Conservation (phyloP, 2,329 filamentous ascomycete species). For the Colletotrichum somersetense region DNA sequence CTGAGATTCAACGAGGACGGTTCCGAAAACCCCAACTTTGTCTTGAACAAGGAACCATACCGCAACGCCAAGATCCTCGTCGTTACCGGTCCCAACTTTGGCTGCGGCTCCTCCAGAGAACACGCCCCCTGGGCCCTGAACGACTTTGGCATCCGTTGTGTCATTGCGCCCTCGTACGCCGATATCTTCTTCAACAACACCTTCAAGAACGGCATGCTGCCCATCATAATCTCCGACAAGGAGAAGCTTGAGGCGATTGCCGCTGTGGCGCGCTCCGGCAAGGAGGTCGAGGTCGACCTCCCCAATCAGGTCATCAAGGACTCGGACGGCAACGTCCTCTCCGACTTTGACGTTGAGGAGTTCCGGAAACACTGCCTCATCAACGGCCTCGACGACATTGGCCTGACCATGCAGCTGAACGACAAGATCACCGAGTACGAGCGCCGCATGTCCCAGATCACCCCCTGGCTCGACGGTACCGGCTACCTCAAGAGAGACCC, state of each 20-base stretch:
- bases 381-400: constrained; percentile 96
- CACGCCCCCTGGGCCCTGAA: constrained; percentile 97
- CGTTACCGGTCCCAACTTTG: constrained; percentile 93
- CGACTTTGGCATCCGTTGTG: constrained; percentile 94
- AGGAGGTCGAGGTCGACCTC: constrained; percentile 90
- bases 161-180: constrained; percentile 88
- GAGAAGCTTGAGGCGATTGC: constrained; percentile 77
- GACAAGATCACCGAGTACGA: constrained; percentile 90
- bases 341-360: constrained; percentile 87
- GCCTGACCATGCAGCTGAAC: constrained; percentile 91
- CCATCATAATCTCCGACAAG: constrained; percentile 79
- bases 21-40: constrained; percentile 81
- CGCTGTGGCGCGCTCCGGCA: constrained; percentile 81
- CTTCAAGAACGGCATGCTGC: constrained; percentile 99
- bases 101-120: constrained; percentile 91
- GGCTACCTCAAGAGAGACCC: constrained; percentile 78
- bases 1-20: constrained; percentile 83
- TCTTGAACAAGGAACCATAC: constrained; percentile 93
- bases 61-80: constrained; percentile 88
- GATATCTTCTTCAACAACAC: constrained; percentile 99
- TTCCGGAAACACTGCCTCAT: constrained; percentile 95
- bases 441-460: constrained; percentile 78
- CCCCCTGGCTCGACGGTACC: constrained; percentile 91
- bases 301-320: constrained; percentile 86
- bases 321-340: constrained; percentile 78